Conservation (phyloP, 2,329 filamentous ascomycete genomes). For the Fusarium cicatricum region DNA sequence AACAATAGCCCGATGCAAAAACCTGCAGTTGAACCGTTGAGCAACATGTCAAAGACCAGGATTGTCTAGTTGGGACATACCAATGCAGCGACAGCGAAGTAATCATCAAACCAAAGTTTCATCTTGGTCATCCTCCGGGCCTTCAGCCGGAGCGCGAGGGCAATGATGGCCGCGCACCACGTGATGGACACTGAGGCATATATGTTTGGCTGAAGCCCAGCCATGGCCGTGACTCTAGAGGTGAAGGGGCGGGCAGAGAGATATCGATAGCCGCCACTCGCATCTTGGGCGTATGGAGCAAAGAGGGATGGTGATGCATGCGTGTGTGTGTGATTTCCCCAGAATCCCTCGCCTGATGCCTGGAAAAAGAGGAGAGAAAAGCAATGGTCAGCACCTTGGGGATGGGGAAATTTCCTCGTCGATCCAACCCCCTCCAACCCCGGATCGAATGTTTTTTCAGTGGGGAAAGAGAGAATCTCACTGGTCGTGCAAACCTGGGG, state of each 20-base stretch:
- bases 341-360: too few species aligned
- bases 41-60: background rate
- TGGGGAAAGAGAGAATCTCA: background rate
- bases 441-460: background rate
- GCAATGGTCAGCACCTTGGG: too few species aligned
- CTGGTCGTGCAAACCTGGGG: background rate
- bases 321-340: too few species aligned
- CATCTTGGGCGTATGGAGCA: conserved; percentile 6
- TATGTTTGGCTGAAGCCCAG: conserved; percentile 31
- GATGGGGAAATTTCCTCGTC: too few species aligned
- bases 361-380: too few species aligned
- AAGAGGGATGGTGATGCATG: too few species aligned
- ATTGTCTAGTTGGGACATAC: conserved; percentile 2
- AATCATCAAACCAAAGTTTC: conserved; percentile 38
- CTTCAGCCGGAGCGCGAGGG: conserved; percentile 25
- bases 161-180: conserved; percentile 25
- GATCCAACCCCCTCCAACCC: background rate
- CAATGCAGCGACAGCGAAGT: conserved; percentile 28
- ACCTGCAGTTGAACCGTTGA: background rate
- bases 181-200: conserved; percentile 33
- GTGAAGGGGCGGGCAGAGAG: background rate
- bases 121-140: conserved; percentile 34
- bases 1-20: conserved; percentile 15
- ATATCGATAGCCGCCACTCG: background rate
- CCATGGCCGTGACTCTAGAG: conserved; percentile 22